A percentile compares a stretch with the other conserved stretches of the same genome.
Evolutionary conservation across 2,329 filamentous ascomycete species (phyloP).

Genomic region (Alternaria infectoria): DNA sequence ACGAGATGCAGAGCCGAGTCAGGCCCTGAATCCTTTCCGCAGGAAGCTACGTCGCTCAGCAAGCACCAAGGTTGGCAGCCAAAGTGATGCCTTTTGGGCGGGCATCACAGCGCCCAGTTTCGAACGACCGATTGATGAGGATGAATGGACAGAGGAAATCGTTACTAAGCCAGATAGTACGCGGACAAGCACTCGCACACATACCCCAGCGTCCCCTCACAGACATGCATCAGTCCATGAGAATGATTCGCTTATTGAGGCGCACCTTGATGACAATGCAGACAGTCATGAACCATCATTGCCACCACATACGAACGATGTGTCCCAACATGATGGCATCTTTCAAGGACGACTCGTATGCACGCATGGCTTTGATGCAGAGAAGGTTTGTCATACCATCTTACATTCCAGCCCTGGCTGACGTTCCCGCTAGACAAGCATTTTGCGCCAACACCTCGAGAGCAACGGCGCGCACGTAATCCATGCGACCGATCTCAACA

Average conservation of each 20-base stretch:
- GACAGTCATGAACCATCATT: constrained; percentile 5
- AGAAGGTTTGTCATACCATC: constrained; percentile 43
- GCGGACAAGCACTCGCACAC: constrained; percentile 17
- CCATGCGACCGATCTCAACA: constrained; percentile 31
- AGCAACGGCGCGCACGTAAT: constrained; percentile 46
- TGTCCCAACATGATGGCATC: constrained; percentile 51
- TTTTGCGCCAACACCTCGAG: constrained; percentile 41
- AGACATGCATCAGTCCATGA: constrained; percentile 6
- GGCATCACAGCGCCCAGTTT: constrained; percentile 70
- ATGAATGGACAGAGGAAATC: constrained; percentile 45
- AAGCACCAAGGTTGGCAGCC: constrained; percentile 80
- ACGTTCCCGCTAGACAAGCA: constrained; percentile 37
- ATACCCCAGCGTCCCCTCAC: constrained; percentile 9
- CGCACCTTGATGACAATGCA: constrained; percentile 26
- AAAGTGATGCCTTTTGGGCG: constrained; percentile 86
- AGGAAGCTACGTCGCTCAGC: constrained; percentile 87
- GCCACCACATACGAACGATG: constrained; percentile 30
- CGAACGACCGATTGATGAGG: constrained; percentile 30
- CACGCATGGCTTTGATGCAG: constrained; percentile 52
- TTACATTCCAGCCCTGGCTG: constrained; percentile 21
- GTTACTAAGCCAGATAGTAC: constrained; percentile 28
- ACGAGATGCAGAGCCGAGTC: constrained; percentile 35
- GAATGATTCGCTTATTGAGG: constrained; percentile 14
- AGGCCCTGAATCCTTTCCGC: constrained; percentile 56
- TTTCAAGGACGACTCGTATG: constrained; percentile 53